Evolutionary conservation across 495 filamentous ascomycete species (phyloP), one percentile per base, ranked within the genome.

Genomic region (Chaetomidium leptoderma): DNA sequence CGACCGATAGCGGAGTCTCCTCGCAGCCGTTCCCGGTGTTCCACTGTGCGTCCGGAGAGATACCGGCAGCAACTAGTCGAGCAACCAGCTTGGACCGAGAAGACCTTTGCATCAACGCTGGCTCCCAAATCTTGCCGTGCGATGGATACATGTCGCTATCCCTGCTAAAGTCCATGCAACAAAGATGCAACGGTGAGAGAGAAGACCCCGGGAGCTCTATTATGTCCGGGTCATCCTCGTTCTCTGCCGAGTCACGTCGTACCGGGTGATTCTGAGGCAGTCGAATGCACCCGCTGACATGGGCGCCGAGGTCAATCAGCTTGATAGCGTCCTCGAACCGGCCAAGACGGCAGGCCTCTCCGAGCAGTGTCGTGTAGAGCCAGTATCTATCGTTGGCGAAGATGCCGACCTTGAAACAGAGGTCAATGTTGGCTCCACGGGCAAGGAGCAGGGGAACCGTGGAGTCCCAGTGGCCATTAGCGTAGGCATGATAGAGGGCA

Each of bases 291-390:
- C 39, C 1, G 13, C 6, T 48, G n/a, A 26, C 14, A 23, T 48
- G 29, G 44, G 58, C 61, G 11, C 61, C 61, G 10, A 63, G 42
- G 6, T 63, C 53, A 0, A 61, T 17, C 46, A 63, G 43, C 17
- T 49, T 43, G 6, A 43, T 2, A 11, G 58, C 61, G 35, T 35
- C 42, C 9, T 42, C 46, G n/a, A 58, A 62, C 6, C 35, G 54
- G 26, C 59, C 59, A 16, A 62, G 29, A 9, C 50, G 35, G 32
- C 59, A 62, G 4, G 54, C 46, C 32, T 62, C 59, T 2, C 53
- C 59, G 16, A 62, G 47, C 7, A 30, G 4, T 6, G 53, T 62
- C 17, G 47, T 61, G 13, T 35, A n/a, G 23, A 61, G 19, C 30
- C 33, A n/a, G n/a, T n/a, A n/a, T n/a, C n/a, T n/a, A n/a, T n/a